Percentiles rank a stretch among this genome's conserved stretches.
Conservation (phyloP, 768 basidiomycete species). For the Leccinum subgranulosum region DNA sequence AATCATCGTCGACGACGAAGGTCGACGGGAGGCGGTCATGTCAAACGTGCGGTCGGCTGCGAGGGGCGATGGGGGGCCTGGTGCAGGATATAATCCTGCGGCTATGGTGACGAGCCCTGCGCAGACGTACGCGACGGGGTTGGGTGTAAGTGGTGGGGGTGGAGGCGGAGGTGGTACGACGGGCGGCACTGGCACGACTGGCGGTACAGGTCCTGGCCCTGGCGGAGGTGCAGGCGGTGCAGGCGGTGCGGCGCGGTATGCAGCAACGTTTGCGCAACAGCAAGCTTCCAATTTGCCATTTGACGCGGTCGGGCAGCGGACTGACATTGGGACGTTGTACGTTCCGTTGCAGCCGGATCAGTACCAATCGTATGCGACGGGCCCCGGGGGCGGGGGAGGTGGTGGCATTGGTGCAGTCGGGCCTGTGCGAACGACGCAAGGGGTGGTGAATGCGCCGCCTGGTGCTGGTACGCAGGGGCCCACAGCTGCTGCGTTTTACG, state of each 20-base stretch:
- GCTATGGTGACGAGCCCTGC: slow-evolving; percentile 72
- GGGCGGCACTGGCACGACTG: background rate
- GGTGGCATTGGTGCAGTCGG: slow-evolving; percentile 27
- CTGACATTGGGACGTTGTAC: slow-evolving; percentile 68
- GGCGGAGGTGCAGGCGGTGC: slow-evolving; percentile 1
- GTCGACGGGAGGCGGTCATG: slow-evolving; percentile 76
- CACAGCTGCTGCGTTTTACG: slow-evolving; percentile 64
- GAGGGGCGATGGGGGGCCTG: slow-evolving; percentile 42
- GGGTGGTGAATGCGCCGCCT: slow-evolving; percentile 35
- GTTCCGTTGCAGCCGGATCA: slow-evolving; percentile 84
- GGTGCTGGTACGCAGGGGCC: slow-evolving; percentile 3
- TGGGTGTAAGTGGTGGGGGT: background rate
- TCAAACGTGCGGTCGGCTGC: slow-evolving; percentile 71
- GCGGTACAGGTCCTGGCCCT: background rate
- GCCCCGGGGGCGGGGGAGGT: slow-evolving; percentile 22
- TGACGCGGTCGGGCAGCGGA: slow-evolving; percentile 58
- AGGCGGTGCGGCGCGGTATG: slow-evolving; percentile 46
- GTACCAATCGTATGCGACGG: slow-evolving; percentile 54
- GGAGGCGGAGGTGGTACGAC: background rate
- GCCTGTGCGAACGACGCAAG: slow-evolving; percentile 38
- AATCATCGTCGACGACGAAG: slow-evolving; percentile 63
- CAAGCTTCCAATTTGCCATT: slow-evolving; percentile 41
- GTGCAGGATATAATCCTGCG: slow-evolving; percentile 41
- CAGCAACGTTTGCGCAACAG: slow-evolving; percentile 48
- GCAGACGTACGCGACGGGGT: slow-evolving; percentile 57